Conservation (phyloP, 2,329 filamentous ascomycete genomes). For the Pseudogymnoascus verrucosus region DNA sequence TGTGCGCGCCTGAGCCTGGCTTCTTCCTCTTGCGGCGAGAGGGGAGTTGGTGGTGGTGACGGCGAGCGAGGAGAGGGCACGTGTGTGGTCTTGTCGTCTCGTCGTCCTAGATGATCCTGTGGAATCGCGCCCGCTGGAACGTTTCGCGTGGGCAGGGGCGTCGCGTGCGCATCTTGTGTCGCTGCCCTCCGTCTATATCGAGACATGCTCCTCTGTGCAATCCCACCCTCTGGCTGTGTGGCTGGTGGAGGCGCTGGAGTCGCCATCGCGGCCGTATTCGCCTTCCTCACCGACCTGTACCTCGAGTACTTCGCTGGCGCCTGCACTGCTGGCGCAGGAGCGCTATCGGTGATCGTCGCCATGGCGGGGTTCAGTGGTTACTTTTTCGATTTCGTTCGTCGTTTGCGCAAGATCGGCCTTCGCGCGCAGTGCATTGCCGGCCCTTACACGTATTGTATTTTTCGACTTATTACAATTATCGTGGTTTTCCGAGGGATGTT, state of each 20-base stretch:
- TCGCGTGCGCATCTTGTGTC: slow-evolving; percentile 9
- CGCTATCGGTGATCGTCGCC: slow-evolving; percentile 10
- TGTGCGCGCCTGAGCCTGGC: slow-evolving; percentile 10
- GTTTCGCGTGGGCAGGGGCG: slow-evolving; percentile 5
- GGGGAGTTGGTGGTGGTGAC: slow-evolving; percentile 11
- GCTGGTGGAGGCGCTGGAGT: slow-evolving; percentile 21
- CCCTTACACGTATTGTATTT: neutral
- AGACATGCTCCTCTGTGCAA: slow-evolving; percentile 30
- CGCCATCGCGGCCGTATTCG: slow-evolving; percentile 18
- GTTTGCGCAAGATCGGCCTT: neutral
- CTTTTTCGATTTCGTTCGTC: neutral
- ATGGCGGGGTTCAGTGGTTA: neutral
- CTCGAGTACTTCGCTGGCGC: slow-evolving; percentile 42
- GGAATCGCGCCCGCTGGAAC: slow-evolving; percentile 15
- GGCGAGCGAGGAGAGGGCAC: slow-evolving; percentile 14
- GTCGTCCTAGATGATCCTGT: slow-evolving; percentile 1
- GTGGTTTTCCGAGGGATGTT: neutral
- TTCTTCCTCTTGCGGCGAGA: slow-evolving; percentile 11
- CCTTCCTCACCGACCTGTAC: slow-evolving; percentile 48
- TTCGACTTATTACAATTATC: neutral
- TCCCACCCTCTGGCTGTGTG: slow-evolving; percentile 19
- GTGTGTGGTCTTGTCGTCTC: slow-evolving; percentile 1
- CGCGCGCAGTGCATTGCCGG: neutral
- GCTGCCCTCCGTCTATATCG: slow-evolving; percentile 28
- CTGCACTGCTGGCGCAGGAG: slow-evolving; percentile 1